Evolutionary conservation across 2,329 filamentous ascomycete species (phyloP).

Genomic region (Cordyceps militaris): DNA sequence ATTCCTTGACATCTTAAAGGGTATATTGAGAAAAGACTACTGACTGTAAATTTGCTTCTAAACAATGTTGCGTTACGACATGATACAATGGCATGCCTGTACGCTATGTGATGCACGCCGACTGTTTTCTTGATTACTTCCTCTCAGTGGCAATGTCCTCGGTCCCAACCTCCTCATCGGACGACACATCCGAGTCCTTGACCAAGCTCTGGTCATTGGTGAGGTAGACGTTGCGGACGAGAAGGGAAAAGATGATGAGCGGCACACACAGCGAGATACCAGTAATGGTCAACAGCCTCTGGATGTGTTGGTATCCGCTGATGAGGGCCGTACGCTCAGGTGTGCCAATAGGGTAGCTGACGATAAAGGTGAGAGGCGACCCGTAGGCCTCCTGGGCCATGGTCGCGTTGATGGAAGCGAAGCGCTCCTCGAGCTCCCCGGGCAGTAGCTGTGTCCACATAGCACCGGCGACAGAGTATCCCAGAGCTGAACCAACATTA

Average conservation of each 20-base stretch:
- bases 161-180: conserved; percentile 15
- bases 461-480: conserved; percentile 53
- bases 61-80: not conserved
- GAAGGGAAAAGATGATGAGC: conserved; percentile 36
- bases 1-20: no score
- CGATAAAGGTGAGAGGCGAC: conserved; percentile 24
- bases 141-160: conserved; percentile 7
- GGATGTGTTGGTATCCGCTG: conserved; percentile 38
- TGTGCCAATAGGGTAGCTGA: conserved; percentile 31
- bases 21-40: conserved; percentile 7
- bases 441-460: conserved; percentile 56
- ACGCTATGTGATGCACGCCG: not conserved
- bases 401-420: conserved; percentile 30
- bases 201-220: conserved; percentile 39
- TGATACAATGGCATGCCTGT: not conserved
- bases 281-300: conserved; percentile 40
- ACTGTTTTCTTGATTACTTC: not conserved
- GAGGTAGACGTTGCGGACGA: conserved; percentile 39
- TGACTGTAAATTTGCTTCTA: not conserved
- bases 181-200: conserved; percentile 20
- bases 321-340: conserved; percentile 37
- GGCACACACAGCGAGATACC: conserved; percentile 43
- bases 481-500: conserved; percentile 54
- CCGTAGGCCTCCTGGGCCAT: conserved; percentile 27
- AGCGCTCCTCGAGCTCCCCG: conserved; percentile 41